Percentiles rank a stretch among this genome's conserved stretches.
These are phyloP conservation scores for Nigrospora sphaerica DNA, from an alignment of 2,329 filamentous ascomycete species.

Conservation along the genomic window DNA sequence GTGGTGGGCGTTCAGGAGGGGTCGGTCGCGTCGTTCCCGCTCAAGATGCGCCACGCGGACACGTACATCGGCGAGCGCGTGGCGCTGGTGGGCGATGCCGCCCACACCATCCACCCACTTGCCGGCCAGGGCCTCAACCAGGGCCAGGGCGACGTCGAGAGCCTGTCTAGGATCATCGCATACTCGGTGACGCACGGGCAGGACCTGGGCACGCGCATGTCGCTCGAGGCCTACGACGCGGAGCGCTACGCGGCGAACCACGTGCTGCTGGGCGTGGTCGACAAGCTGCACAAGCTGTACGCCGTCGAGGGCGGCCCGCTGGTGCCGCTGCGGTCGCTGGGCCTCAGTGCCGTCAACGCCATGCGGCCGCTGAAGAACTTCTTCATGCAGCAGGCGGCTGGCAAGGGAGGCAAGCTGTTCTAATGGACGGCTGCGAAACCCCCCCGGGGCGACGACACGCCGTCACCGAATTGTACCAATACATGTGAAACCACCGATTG, in stretches of 20 bases:
- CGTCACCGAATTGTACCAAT: too few species aligned
- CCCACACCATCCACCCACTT: conserved; percentile 90
- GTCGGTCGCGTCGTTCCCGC: conserved; percentile 81
- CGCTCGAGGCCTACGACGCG: conserved; percentile 72
- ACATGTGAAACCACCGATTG: too few species aligned
- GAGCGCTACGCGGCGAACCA: conserved; percentile 81
- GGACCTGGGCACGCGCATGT: conserved; percentile 74
- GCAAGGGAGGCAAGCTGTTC: conserved; percentile 32
- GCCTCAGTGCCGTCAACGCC: conserved; percentile 68
- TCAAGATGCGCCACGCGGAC: conserved; percentile 88
- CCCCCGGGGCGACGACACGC: too few species aligned
- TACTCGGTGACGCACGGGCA: conserved; percentile 75
- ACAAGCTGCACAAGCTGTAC: conserved; percentile 91
- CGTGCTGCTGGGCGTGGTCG: conserved; percentile 69
- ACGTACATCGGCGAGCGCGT: conserved; percentile 88
- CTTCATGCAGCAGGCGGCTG: conserved; percentile 70
- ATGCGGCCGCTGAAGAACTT: conserved; percentile 72
- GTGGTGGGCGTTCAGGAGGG: conserved; percentile 68
- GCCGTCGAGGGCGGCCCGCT: conserved; percentile 73
- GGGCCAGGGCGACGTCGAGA: conserved; percentile 81
- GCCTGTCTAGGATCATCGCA: conserved; percentile 66
- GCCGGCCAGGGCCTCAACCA: conserved; percentile 93
- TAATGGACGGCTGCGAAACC: conserved; percentile 1
- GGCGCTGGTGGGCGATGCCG: conserved; percentile 87
- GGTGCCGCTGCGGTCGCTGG: conserved; percentile 71